Percentiles rank a stretch among this genome's conserved stretches.
Evolutionary conservation across 306 rosid species (phyloP).

Genomic region (Ormosia emarginata): DNA sequence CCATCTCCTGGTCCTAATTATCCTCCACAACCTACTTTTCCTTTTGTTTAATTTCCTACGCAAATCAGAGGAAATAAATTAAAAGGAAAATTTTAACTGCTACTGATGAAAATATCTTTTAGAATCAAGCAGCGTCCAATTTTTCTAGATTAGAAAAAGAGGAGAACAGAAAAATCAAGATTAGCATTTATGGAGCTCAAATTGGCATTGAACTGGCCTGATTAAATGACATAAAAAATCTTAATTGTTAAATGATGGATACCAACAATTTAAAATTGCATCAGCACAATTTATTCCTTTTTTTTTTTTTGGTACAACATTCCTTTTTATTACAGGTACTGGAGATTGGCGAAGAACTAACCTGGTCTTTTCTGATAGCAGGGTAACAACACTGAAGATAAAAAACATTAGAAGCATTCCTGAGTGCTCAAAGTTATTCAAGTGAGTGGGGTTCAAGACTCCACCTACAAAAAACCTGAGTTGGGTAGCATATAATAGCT

Average conservation of each 20-base stretch:
- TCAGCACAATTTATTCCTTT: not conserved
- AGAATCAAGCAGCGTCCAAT: not conserved
- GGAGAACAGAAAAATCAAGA: not conserved
- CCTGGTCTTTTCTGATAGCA: conserved; percentile 79
- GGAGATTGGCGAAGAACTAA: conserved; percentile 19
- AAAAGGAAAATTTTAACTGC: conserved; percentile 1
- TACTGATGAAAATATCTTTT: not conserved
- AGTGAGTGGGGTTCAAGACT: conserved; percentile 75
- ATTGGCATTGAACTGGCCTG: not conserved
- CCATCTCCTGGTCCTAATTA: not conserved
- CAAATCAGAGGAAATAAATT: not conserved
- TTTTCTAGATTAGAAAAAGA: not conserved
- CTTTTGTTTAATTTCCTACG: not conserved
- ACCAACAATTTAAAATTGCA: not conserved
- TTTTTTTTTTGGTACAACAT: too few relatives aligned
- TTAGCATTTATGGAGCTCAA: not conserved
- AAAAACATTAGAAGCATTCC: conserved; percentile 99
- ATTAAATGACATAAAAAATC: not conserved
- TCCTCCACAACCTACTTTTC: not conserved
- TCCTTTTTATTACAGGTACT: not conserved
- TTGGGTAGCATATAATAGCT: conserved; percentile 86
- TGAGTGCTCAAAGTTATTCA: conserved; percentile 94
- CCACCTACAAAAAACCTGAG: conserved; percentile 71
- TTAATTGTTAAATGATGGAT: not conserved
- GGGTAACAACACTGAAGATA: conserved; percentile 58